Base-by-base conservation (phyloP, 805 yeast genomes). In the Clavispora phyllophila region DNA sequence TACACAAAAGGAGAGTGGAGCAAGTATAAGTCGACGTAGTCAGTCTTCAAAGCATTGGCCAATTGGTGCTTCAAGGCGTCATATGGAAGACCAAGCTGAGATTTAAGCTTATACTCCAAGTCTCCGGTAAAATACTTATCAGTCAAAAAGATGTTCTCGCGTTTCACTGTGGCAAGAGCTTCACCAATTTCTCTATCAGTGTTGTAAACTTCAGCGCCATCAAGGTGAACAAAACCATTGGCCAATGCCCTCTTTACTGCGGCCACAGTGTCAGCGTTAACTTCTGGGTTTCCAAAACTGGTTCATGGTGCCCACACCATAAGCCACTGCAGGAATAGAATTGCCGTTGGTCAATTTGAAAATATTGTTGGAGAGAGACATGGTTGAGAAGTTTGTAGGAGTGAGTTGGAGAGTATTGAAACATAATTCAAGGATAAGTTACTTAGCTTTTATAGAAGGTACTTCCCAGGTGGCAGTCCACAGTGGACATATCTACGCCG, bases 181-280 rank as follows among this genome's bases (percentile, higher is more conserved):
- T 57, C 67, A 18, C 75, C 82, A 27, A 79, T 73, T 54, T 81
- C 86, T 4, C 53, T 54, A 43, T 78, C 81, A 9, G 85, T 81
- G 36, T 72, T 69, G 58, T 82, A 82, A 12, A 68, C 61, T 50
- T 82, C 84, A 0, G 87, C 88, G 9, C 82, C 76, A 50, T 82
- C 89, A 36, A 82, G 66, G 55, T 81, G 88, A 36, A 62, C 70
- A 60, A 74, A 78, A 0, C 84, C 84, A 13, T 59, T 56, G 2
- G 71, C 61, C 18, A 83, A 54, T n/a, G n/a, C 81, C 22, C 58
- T 55, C 6, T 58, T 45, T 20, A 81, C 48, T 18, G 77, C 70
- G 4, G 70, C 66, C 6, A 74, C 78, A 36, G 77, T 59, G 9
- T 53, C 49, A 15, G 53, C 43, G 44, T 60, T 57, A 34, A 55